phyloP scores from a whole-genome alignment of 768 basidiomycete genomes.

The Suillus subalutaceus region DNA sequence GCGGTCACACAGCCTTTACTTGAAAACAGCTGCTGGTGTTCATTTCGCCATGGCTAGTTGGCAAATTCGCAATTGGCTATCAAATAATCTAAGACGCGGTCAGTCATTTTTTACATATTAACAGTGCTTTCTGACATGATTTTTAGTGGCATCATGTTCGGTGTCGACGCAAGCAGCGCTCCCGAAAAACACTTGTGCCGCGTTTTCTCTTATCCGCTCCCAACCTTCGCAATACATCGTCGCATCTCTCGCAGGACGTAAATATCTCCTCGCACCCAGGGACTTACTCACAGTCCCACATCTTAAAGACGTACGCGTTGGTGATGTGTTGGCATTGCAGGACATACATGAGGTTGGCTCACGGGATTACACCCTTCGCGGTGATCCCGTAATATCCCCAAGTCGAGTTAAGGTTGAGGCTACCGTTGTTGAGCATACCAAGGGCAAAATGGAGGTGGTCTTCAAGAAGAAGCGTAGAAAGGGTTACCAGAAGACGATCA shows the following conservation, averaged over 20 bases:
- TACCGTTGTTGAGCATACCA: slow-evolving; percentile 97
- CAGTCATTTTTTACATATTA: not conserved
- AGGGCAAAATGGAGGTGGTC: slow-evolving; percentile 87
- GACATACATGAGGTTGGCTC: slow-evolving; percentile 95
- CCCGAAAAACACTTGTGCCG: slow-evolving; percentile 52
- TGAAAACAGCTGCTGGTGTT: slow-evolving; percentile 1
- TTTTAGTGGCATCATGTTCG: slow-evolving; percentile 26
- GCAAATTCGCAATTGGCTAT: slow-evolving; percentile 30
- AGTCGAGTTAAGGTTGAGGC: slow-evolving; percentile 74
- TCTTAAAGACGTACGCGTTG: slow-evolving; percentile 82
- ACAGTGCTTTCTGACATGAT: slow-evolving; percentile 8
- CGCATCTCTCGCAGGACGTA: slow-evolving; percentile 83
- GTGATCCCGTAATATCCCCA: slow-evolving; percentile 69
- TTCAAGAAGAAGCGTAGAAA: slow-evolving; percentile 99
- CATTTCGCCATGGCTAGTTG: slow-evolving; percentile 16
- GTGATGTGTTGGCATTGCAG: slow-evolving; percentile 80
- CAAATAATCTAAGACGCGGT: slow-evolving; percentile 28
- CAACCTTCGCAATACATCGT: slow-evolving; percentile 93
- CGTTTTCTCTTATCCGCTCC: slow-evolving; percentile 81
- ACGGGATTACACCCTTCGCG: slow-evolving; percentile 89
- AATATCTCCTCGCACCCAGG: slow-evolving; percentile 87
- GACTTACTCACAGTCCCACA: slow-evolving; percentile 94
- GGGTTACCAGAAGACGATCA: slow-evolving; percentile 93
- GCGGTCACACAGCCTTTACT: slow-evolving; percentile 12
- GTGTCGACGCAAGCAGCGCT: slow-evolving; percentile 35